Conservation (phyloP, 108 stramenopile genomes). For the Cylindrotheca fusiformis region DNA sequence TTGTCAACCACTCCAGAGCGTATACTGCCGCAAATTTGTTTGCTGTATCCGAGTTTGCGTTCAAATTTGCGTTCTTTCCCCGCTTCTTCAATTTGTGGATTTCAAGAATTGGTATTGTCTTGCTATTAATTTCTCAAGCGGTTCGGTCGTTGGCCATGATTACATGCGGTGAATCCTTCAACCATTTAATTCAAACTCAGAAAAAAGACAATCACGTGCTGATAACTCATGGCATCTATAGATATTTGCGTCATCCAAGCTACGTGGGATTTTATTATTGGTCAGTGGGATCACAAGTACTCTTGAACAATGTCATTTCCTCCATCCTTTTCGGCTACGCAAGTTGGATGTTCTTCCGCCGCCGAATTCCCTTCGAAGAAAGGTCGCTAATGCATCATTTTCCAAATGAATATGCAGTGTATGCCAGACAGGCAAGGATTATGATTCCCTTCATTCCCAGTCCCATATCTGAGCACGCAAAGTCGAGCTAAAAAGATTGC, state of each 20-base stretch:
- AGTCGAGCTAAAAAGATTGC: neutral
- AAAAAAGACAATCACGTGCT: slow-evolving; percentile 85
- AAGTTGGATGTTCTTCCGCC: slow-evolving; percentile 84
- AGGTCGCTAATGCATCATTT: slow-evolving; percentile 61
- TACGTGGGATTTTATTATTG: slow-evolving; percentile 97
- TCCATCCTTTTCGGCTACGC: slow-evolving; percentile 60
- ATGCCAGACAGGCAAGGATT: slow-evolving; percentile 59
- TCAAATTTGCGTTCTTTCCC: slow-evolving; percentile 64
- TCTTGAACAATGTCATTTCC: slow-evolving; percentile 81
- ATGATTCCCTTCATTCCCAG: slow-evolving; percentile 88
- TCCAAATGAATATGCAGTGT: slow-evolving; percentile 80
- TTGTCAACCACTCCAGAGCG: slow-evolving; percentile 89
- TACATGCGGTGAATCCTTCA: slow-evolving; percentile 91
- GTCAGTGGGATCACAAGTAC: slow-evolving; percentile 86
- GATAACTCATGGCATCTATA: slow-evolving; percentile 90
- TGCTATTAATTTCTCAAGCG: slow-evolving; percentile 72
- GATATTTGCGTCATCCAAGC: slow-evolving; percentile 89
- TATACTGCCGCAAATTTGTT: slow-evolving; percentile 90
- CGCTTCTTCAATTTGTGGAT: too few relatives aligned
- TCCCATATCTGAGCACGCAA: neutral
- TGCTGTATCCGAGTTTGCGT: slow-evolving; percentile 82
- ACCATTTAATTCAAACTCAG: slow-evolving; percentile 88
- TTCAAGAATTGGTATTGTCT: slow-evolving; percentile 46
- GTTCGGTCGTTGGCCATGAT: slow-evolving; percentile 89
- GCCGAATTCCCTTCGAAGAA: slow-evolving; percentile 93